phyloP scores from a whole-genome alignment of 129 eudicot species.

The Mikania micrantha region DNA sequence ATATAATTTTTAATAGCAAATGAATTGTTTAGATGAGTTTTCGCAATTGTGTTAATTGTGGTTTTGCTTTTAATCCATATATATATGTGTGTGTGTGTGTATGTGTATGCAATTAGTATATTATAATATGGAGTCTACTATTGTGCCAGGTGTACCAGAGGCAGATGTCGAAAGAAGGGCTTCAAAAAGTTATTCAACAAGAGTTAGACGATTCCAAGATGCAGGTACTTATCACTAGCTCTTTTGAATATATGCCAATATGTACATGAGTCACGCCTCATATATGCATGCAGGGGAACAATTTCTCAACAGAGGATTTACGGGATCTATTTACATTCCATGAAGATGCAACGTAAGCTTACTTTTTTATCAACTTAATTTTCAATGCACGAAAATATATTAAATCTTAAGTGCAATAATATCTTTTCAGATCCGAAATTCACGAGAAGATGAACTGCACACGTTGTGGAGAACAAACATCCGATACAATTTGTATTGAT shows the following conservation, averaged over 20 bases:
- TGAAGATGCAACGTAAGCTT: conserved; percentile 54
- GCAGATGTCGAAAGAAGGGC: conserved; percentile 99
- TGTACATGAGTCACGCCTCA: conserved; percentile 4
- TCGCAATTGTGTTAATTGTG: too few relatives aligned
- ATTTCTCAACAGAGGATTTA: conserved; percentile 82
- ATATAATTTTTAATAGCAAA: too few relatives aligned
- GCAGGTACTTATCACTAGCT: conserved; percentile 28
- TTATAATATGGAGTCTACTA: conserved; percentile 7
- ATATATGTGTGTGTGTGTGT: too few relatives aligned
- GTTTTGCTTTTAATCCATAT: too few relatives aligned
- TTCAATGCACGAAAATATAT: background rate
- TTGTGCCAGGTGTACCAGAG: conserved; percentile 87
- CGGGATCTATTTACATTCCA: conserved; percentile 85
- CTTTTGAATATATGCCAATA: conserved; percentile 4
- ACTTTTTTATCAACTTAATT: background rate
- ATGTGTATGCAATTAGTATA: too few relatives aligned
- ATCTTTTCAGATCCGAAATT: conserved; percentile 68
- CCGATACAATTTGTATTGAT: conserved; percentile 19
- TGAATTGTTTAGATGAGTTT: too few relatives aligned
- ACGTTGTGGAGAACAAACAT: conserved; percentile 52
- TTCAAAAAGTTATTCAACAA: conserved; percentile 91
- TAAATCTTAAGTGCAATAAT: background rate
- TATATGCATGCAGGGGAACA: conserved; percentile 61
- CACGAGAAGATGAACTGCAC: conserved; percentile 85
- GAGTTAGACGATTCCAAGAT: conserved; percentile 67